phyloP scores from a whole-genome alignment of 306 rosid species.

The Trifolium repens region DNA sequence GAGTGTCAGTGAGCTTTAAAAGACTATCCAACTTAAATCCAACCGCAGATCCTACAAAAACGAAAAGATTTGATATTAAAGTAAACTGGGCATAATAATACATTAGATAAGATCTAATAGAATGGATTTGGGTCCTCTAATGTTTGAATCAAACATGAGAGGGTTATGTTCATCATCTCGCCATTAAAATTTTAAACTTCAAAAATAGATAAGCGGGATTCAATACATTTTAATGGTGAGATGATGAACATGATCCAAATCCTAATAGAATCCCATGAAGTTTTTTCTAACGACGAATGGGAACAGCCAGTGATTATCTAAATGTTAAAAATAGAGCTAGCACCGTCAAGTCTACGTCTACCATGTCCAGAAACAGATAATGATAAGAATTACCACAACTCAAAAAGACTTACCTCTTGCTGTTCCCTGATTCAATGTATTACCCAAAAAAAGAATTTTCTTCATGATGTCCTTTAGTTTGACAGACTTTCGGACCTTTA shows the following conservation, averaged over 20 bases:
- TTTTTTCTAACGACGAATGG: slow-evolving; percentile 13
- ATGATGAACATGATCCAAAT: background rate
- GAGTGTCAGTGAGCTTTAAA: slow-evolving; percentile 90
- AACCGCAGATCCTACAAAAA: slow-evolving; percentile 84
- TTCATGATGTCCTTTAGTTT: slow-evolving; percentile 89
- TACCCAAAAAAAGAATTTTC: slow-evolving; percentile 88
- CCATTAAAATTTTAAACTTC: background rate
- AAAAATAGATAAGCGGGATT: background rate
- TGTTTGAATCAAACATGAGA: background rate
- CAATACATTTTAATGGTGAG: background rate
- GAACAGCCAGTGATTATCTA: slow-evolving; percentile 24
- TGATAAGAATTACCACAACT: slow-evolving; percentile 21
- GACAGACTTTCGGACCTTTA: slow-evolving; percentile 76
- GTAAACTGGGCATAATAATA: slow-evolving; percentile 20
- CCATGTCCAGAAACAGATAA: slow-evolving; percentile 30
- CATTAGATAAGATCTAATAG: slow-evolving; percentile 32
- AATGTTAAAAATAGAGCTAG: slow-evolving; percentile 29
- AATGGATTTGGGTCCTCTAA: background rate
- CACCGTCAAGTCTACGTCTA: slow-evolving; percentile 4
- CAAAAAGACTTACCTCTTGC: slow-evolving; percentile 80
- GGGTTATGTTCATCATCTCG: background rate
- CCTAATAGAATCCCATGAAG: slow-evolving; percentile 26
- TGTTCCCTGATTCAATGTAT: slow-evolving; percentile 95
- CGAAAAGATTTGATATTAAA: slow-evolving; percentile 37
- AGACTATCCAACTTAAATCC: slow-evolving; percentile 99